Evolutionary conservation across 106 monocot genomes (phyloP).

Genomic region (Platanthera guangdongensis): DNA sequence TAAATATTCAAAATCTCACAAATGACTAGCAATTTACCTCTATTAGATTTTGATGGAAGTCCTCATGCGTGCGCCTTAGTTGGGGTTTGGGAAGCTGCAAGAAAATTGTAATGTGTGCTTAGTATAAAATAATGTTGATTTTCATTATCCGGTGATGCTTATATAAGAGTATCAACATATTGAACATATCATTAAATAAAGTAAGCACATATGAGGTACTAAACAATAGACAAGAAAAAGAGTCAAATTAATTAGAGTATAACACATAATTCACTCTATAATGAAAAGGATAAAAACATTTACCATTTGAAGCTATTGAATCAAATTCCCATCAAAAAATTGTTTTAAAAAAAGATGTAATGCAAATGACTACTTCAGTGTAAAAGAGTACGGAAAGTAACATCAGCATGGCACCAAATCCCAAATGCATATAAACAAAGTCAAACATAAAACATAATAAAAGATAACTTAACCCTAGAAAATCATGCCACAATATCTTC

Average conservation of each 20-base stretch:
- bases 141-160: background rate
- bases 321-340: background rate
- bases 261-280: background rate
- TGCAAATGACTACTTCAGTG: background rate
- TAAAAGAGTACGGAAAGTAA: background rate
- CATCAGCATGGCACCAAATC: background rate
- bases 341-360: background rate
- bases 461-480: background rate
- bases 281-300: background rate
- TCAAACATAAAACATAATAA: background rate
- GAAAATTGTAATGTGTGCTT: background rate
- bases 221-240: background rate
- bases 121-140: background rate
- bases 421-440: background rate
- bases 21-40: slow-evolving; percentile 37
- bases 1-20: background rate
- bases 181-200: background rate
- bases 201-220: background rate
- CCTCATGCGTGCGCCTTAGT: slow-evolving; percentile 72
- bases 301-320: background rate
- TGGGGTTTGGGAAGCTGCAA: slow-evolving; percentile 83
- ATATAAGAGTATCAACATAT: background rate
- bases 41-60: slow-evolving; percentile 56
- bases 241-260: background rate
- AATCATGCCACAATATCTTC: background rate